Percentiles rank a stretch among this genome's conserved stretches.
Conservation (phyloP, 116 monocot species). For the Cymodocea nodosa region DNA sequence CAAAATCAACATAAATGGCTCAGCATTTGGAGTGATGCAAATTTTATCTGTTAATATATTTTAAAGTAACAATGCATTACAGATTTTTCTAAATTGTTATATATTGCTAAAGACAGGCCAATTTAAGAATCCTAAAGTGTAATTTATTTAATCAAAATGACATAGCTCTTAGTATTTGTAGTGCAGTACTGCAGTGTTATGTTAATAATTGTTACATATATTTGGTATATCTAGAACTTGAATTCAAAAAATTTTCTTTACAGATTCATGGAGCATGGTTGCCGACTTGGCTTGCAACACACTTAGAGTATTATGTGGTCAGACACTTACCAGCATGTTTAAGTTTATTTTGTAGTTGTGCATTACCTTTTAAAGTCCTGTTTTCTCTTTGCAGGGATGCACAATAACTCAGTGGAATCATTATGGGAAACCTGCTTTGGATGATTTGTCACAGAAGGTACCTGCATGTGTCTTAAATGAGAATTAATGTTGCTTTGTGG, state of each 20-base stretch:
- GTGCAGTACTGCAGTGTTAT: no score
- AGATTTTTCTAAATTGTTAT: no score
- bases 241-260: neutral
- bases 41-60: no score
- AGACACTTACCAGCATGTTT: neutral
- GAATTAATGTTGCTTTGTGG: no score
- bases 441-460: slow-evolving; percentile 47
- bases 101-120: no score
- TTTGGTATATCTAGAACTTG: neutral
- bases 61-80: no score
- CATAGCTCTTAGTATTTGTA: no score
- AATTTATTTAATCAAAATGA: no score
- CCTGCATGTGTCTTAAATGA: neutral
- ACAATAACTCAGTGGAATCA: slow-evolving; percentile 45
- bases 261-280: slow-evolving; percentile 87
- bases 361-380: neutral
- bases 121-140: no score
- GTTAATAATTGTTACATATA: neutral
- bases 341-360: neutral
- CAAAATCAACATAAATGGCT: no score
- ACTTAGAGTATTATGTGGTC: slow-evolving; percentile 42
- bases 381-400: slow-evolving; percentile 22
- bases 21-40: no score
- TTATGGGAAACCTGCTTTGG: slow-evolving; percentile 54
- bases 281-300: slow-evolving; percentile 71